Evolutionary conservation across 75 land plant species (phyloP), one percentile per base, ranked within the genome.

Genomic region (Pinus taeda): DNA sequence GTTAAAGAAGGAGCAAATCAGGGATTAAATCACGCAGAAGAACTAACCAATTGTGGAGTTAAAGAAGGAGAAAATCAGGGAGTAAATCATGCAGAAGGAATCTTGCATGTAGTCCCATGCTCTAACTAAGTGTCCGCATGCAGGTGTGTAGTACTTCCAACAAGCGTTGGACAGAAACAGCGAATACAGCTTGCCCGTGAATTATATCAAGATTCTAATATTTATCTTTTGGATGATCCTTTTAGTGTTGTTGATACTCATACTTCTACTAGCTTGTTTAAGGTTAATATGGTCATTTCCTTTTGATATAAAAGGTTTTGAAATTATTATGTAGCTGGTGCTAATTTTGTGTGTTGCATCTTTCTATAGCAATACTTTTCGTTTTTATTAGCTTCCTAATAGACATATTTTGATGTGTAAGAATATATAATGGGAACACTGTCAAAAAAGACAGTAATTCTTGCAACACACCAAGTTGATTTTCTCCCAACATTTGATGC

Each of bases 381-480:
- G 29, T 49, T 45, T 18, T 72, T 42, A 24, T 73, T 39, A 49
- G 69, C 17, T 78, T 70, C 30, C 15, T 56, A 30, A 18, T 8
- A 18, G 3, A 49, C 30, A 53, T 20, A n/a, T 57, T 59, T 15
- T 42, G 39, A 61, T 57, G 67, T 42, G 63, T 88, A 93, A 94
- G 92, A 93, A 29, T 95, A 86, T 75, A 81, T 93, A 53, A 81
- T 84, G 86, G 91, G 78, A 45, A 86, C 87, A 59, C 81, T 95
- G 49, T 76, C 85, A 11, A 55, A 42, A 18, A 95, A 95, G 82
- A 93, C 94, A 1, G 90, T 93, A 39, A 57, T 95, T 18, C 85
- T 91, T 11, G 98, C 93, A 12, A 95, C 98, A 7, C 98, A 95
- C 75, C 96, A 93, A 83, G 91, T 95, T 37, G 98, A 93, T 26